phyloP scores from a whole-genome alignment of 768 basidiomycete genomes.

The Termitomyces sp. region DNA sequence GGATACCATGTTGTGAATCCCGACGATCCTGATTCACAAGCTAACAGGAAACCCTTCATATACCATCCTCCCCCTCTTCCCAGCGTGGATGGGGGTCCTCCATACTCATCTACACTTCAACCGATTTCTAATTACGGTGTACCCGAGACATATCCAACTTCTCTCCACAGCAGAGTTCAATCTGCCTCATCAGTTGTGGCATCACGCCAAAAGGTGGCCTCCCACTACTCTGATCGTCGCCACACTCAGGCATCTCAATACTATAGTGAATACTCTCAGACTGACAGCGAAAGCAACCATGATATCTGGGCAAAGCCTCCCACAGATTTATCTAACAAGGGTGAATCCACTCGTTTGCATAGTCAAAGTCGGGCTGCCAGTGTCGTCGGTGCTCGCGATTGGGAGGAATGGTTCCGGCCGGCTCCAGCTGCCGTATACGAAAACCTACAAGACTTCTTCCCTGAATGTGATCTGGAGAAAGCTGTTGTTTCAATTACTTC shows the following conservation, averaged over 20 bases:
- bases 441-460: constrained; percentile 82
- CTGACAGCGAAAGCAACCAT: constrained; percentile 17
- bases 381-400: background rate
- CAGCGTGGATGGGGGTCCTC: constrained; percentile 2
- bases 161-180: background rate
- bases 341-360: background rate
- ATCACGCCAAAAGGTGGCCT: background rate
- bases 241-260: background rate
- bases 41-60: constrained; percentile 10
- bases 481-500: constrained; percentile 65
- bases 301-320: constrained; percentile 32
- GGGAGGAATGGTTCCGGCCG: constrained; percentile 55
- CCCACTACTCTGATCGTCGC: background rate
- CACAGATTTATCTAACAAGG: constrained; percentile 13
- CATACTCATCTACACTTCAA: constrained; percentile 16
- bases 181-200: background rate
- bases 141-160: background rate
- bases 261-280: background rate
- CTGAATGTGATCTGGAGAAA: constrained; percentile 83
- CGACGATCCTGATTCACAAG: constrained; percentile 26
- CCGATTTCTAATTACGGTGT: constrained; percentile 6
- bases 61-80: constrained; percentile 20
- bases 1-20: constrained; percentile 29
- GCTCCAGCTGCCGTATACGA: constrained; percentile 76
- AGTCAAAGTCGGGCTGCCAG: background rate